A percentile compares a stretch with the other conserved stretches of the same genome.
Evolutionary conservation across 352 stramenopile genomes (phyloP).

Genomic region (Phytophthora fragariaefolia): DNA sequence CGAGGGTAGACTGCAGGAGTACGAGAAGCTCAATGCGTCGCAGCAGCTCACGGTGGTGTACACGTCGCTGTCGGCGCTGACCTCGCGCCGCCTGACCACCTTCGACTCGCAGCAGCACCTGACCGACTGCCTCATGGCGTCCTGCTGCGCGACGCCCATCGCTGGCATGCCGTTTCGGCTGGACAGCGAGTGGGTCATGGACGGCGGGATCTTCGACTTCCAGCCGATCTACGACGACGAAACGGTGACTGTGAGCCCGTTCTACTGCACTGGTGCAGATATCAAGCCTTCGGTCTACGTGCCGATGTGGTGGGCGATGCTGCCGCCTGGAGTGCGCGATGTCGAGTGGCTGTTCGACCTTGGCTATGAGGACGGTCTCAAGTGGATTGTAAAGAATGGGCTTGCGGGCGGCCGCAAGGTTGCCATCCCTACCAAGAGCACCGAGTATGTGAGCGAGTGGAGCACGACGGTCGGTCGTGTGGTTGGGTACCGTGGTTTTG

Average conservation of each 20-base stretch:
- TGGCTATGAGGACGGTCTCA: slow-evolving; percentile 80
- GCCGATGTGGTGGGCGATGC: slow-evolving; percentile 86
- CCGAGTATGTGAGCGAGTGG: slow-evolving; percentile 62
- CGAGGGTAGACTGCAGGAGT: slow-evolving; percentile 53
- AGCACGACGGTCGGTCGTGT: slow-evolving; percentile 70
- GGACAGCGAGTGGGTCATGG: slow-evolving; percentile 85
- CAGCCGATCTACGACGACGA: slow-evolving; percentile 74
- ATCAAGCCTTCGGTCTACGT: slow-evolving; percentile 90
- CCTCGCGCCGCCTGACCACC: slow-evolving; percentile 61
- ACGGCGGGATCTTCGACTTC: slow-evolving; percentile 86
- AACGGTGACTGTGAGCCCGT: slow-evolving; percentile 82
- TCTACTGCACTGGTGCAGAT: slow-evolving; percentile 88
- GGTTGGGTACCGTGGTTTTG: slow-evolving; percentile 71
- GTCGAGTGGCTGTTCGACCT: slow-evolving; percentile 88
- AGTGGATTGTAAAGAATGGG: slow-evolving; percentile 65
- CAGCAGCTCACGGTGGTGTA: slow-evolving; percentile 73
- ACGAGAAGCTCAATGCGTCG: slow-evolving; percentile 53
- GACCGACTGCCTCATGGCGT: slow-evolving; percentile 63
- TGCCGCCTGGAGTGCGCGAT: slow-evolving; percentile 68
- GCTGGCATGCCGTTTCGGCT: slow-evolving; percentile 81
- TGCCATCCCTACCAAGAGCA: slow-evolving; percentile 60
- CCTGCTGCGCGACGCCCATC: slow-evolving; percentile 80
- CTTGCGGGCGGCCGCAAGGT: slow-evolving; percentile 39
- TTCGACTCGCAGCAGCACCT: slow-evolving; percentile 73
- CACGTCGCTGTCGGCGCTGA: slow-evolving; percentile 67